Percentiles rank a stretch among this genome's conserved stretches.
These are phyloP conservation scores for Fusarium vanettenii DNA, from an alignment of 2,329 filamentous ascomycete species.

Conservation along the genomic window DNA sequence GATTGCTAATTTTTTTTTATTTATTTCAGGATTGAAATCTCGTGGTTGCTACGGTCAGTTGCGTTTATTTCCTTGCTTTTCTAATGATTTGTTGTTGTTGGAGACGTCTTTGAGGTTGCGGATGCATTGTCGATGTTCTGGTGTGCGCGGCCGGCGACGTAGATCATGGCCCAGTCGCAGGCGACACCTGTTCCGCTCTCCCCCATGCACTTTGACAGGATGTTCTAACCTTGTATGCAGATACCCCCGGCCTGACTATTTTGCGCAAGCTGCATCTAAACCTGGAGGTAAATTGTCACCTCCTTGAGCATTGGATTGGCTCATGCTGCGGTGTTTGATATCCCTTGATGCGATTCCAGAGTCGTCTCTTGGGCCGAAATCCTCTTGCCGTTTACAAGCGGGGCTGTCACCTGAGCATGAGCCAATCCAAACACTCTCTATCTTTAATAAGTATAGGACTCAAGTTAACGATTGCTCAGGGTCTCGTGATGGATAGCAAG, in stretches of 20 bases:
- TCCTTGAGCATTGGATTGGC: conserved; percentile 4
- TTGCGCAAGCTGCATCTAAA: conserved; percentile 6
- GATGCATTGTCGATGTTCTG: conserved; percentile 5
- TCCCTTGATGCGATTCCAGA: conserved; percentile 1
- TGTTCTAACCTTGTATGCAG: conserved; percentile 5
- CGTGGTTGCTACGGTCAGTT: conserved; percentile 4
- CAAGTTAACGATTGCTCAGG: conserved; percentile 3
- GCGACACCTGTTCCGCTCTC: conserved; percentile 2
- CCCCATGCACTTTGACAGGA: neutral
- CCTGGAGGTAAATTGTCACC: conserved; percentile 6
- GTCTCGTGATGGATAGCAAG: conserved; percentile 9
- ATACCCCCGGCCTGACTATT: conserved; percentile 6
- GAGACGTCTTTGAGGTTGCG: neutral
- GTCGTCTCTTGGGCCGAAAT: neutral
- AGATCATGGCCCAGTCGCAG: conserved; percentile 1
- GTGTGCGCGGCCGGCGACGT: neutral
- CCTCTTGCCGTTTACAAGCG: conserved; percentile 1
- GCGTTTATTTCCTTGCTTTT: neutral
- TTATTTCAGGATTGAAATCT: conserved; percentile 4
- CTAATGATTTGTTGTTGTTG: neutral
- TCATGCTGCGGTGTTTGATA: conserved; percentile 1
- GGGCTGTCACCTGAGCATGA: neutral
- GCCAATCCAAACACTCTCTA: conserved; percentile 4
- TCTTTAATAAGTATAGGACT: conserved; percentile 7
- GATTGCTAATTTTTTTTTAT: conserved; percentile 1